Conservation (phyloP, 2,329 filamentous ascomycete species). For the Pseudohalonectria lignicola region DNA sequence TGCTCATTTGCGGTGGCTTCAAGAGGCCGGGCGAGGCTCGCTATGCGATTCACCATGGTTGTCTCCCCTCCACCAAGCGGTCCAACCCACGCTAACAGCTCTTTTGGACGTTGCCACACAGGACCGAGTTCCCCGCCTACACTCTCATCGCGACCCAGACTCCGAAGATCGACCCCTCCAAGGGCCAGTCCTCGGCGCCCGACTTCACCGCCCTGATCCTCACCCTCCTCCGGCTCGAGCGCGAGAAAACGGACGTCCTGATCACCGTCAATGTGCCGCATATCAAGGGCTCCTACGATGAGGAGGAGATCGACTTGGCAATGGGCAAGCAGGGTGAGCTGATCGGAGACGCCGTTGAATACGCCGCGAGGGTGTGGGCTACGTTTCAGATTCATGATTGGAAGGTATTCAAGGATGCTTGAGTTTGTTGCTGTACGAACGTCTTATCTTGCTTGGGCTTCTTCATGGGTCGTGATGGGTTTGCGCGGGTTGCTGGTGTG, state of each 20-base stretch:
- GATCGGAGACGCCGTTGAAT: conserved; percentile 58
- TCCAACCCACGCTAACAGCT: no score
- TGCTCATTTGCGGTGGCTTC: no score
- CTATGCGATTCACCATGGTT: no score
- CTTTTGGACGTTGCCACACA: no score
- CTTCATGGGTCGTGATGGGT: conserved; percentile 6
- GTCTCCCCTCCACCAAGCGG: no score
- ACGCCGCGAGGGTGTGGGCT: conserved; percentile 56
- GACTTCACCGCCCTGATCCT: conserved; percentile 69
- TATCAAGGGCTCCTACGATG: conserved; percentile 61
- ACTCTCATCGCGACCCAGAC: conserved; percentile 59
- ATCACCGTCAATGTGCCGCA: conserved; percentile 85
- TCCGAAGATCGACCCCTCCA: conserved; percentile 21
- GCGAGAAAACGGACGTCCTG: conserved; percentile 68
- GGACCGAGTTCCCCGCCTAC: conserved; percentile 47
- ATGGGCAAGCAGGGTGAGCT: conserved; percentile 55
- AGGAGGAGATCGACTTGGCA: conserved; percentile 59
- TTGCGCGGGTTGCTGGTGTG: no score
- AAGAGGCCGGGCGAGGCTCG: no score
- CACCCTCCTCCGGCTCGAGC: conserved; percentile 64
- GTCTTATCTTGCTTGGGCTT: no score
- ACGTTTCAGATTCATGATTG: conserved; percentile 73
- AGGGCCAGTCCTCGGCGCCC: conserved; percentile 26
- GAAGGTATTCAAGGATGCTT: conserved; percentile 52
- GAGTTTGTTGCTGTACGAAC: no score